Conservation (phyloP, 1,284 basidiomycete species). For the Pseudozyma pruni region DNA sequence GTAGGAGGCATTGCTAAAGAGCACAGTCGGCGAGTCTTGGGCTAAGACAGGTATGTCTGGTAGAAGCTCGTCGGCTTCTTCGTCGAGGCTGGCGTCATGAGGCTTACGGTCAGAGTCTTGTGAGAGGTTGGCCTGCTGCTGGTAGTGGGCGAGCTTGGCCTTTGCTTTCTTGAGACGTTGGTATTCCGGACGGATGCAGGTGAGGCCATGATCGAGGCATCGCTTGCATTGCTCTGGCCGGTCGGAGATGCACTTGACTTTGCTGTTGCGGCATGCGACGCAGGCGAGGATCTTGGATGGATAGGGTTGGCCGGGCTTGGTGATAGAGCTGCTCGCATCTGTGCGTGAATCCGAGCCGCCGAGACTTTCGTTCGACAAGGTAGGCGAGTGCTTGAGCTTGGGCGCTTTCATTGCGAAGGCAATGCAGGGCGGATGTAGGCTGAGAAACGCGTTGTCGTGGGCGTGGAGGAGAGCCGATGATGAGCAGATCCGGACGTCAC, state of each 20-base stretch:
- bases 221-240: conserved; percentile 37
- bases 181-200: conserved; percentile 42
- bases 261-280: conserved; percentile 44
- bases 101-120: conserved; percentile 1
- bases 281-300: conserved; percentile 44
- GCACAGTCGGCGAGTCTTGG: conserved; percentile 28
- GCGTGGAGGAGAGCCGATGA: no score
- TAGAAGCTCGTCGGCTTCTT: conserved; percentile 1
- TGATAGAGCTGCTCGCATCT: background rate
- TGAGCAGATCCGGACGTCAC: no score
- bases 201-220: conserved; percentile 35
- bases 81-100: background rate
- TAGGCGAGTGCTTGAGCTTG: conserved; percentile 26
- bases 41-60: conserved; percentile 7
- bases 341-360: conserved; percentile 1
- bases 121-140: conserved; percentile 19
- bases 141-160: conserved; percentile 32
- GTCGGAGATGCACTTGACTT: conserved; percentile 43
- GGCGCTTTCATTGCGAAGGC: conserved; percentile 36
- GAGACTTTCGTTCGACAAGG: conserved; percentile 11
- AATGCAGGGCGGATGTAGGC: no score
- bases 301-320: conserved; percentile 12
- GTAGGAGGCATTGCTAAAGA: conserved; percentile 37
- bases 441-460: no score
- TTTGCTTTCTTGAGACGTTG: conserved; percentile 44